These are phyloP conservation scores for Pseudovirgaria hyperparasitica DNA, from an alignment of 2,329 filamentous ascomycete species.

Conservation along the genomic window DNA sequence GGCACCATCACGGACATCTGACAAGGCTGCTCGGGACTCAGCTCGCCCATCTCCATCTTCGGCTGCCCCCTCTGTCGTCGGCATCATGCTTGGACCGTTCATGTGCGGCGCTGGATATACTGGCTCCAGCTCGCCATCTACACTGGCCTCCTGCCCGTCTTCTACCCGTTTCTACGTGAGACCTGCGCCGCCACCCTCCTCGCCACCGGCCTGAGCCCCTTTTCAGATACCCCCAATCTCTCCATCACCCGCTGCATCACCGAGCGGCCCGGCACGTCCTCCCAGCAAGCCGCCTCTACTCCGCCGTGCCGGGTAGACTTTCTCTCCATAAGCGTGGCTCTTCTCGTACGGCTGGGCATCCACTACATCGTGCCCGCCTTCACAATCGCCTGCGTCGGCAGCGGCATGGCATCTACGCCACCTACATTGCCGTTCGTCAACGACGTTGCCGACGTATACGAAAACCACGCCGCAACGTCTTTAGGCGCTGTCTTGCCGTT, in stretches of 20 bases:
- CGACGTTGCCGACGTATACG: slow-evolving; percentile 30
- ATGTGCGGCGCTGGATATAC: slow-evolving; percentile 23
- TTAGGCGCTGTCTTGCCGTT: slow-evolving; percentile 30
- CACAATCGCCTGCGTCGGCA: slow-evolving; percentile 5
- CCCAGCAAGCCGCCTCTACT: slow-evolving; percentile 26
- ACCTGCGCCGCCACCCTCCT: slow-evolving; percentile 24
- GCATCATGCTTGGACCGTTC: slow-evolving; percentile 25
- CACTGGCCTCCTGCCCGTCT: slow-evolving; percentile 20
- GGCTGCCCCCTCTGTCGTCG: slow-evolving; percentile 25
- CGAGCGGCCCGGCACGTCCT: slow-evolving; percentile 19
- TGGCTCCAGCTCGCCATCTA: slow-evolving; percentile 27
- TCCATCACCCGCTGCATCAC: slow-evolving; percentile 11
- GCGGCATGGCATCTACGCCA: slow-evolving; percentile 11
- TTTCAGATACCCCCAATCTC: slow-evolving; percentile 11
- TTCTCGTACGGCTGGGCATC: slow-evolving; percentile 7
- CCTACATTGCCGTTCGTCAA: slow-evolving; percentile 31
- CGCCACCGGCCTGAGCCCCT: slow-evolving; percentile 20
- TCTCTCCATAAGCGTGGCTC: slow-evolving; percentile 7
- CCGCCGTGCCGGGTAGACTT: slow-evolving; percentile 23
- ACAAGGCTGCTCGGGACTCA: slow-evolving; percentile 18
- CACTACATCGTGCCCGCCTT: slow-evolving; percentile 6
- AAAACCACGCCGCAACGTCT: slow-evolving; percentile 27
- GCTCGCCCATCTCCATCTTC: slow-evolving; percentile 25
- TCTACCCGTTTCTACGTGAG: slow-evolving; percentile 23
- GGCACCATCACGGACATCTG: slow-evolving; percentile 8